Evolutionary conservation across 2,329 filamentous ascomycete genomes (phyloP), one percentile per base, ranked within the genome.

Genomic region (Oidium heveae): DNA sequence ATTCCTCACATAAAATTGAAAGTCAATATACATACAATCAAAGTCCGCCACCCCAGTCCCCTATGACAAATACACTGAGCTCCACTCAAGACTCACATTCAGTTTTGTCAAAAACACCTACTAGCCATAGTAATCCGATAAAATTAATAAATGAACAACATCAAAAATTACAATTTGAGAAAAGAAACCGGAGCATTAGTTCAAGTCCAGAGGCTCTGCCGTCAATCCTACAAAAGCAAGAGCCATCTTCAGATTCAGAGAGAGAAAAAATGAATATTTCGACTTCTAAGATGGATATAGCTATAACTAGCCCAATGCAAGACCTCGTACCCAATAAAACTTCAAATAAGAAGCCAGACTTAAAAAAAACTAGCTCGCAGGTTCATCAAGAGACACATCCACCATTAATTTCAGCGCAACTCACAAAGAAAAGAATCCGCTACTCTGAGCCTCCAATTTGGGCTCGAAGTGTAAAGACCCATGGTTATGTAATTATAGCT

Each of bases 191-290:
- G 52, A 85, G 80, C 64, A 66, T 82, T 54, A 88, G 83, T 63
- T 77, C 89, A 53, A 89, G 84, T 64, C 85, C 86, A 33, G 87
- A 86, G 68, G 86, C 84, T 37, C 72, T 75, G 58, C 69, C 80
- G 16, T 61, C 66, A 7, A 63, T 65, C 54, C 59, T 59, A 55
- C 56, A 63, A 13, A 55, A 55, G 56, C 28, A 32, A 32, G 28
- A 32, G 1, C 28, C 9, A 4, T 8, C 28, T 32, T 32, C 28
- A 32, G 28, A 32, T 32, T 32, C 28, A 32, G 28, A 32, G 28
- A 32, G 28, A 32, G 28, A 32, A 32, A 32, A 32, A 8, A 1
- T 32, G 1, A 32, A 32, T 5, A 32, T 32, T 32, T 32, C 28
- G 7, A 32, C 4, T 32, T 32, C 28, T 32, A 32, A 1, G 7